These are phyloP conservation scores for Falciphora oryzae DNA, from an alignment of 2,329 filamentous ascomycete species.

Conservation along the genomic window DNA sequence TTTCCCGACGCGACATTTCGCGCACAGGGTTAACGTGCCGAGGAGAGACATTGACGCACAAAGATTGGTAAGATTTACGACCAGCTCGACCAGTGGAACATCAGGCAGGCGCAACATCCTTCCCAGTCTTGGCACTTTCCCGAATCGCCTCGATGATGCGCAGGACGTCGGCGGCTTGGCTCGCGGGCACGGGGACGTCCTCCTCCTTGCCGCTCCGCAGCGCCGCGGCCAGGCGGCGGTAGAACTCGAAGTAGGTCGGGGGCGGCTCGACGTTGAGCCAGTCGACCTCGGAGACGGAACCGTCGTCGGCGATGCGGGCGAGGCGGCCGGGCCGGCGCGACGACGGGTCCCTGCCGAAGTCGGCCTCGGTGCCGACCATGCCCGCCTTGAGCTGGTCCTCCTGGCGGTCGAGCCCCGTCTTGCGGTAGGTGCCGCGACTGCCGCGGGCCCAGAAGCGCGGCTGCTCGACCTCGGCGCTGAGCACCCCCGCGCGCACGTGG, in stretches of 20 bases:
- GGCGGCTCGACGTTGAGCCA: slow-evolving; percentile 57
- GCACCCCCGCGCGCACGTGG: slow-evolving; percentile 61
- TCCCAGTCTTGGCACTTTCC: slow-evolving; percentile 8
- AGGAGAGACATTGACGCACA: no score
- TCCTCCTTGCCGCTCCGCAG: slow-evolving; percentile 41
- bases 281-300: slow-evolving; percentile 41
- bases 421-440: slow-evolving; percentile 68
- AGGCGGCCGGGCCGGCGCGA: slow-evolving; percentile 52
- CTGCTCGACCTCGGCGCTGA: slow-evolving; percentile 64
- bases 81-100: neutral
- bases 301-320: slow-evolving; percentile 47
- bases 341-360: slow-evolving; percentile 57
- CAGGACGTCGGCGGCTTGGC: slow-evolving; percentile 48
- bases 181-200: slow-evolving; percentile 46
- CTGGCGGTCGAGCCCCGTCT: slow-evolving; percentile 65
- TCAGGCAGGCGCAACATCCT: slow-evolving; percentile 6
- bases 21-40: no score
- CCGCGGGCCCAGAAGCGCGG: slow-evolving; percentile 73
- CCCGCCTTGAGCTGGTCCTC: slow-evolving; percentile 68
- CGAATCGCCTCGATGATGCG: slow-evolving; percentile 47
- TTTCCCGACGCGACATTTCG: no score
- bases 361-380: slow-evolving; percentile 51
- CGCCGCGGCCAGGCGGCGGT: slow-evolving; percentile 46
- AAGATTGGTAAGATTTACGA: neutral
- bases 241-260: slow-evolving; percentile 64